These are phyloP conservation scores for Laetiporus sulphureus DNA, from an alignment of 1,284 basidiomycete genomes.

Conservation along the genomic window DNA sequence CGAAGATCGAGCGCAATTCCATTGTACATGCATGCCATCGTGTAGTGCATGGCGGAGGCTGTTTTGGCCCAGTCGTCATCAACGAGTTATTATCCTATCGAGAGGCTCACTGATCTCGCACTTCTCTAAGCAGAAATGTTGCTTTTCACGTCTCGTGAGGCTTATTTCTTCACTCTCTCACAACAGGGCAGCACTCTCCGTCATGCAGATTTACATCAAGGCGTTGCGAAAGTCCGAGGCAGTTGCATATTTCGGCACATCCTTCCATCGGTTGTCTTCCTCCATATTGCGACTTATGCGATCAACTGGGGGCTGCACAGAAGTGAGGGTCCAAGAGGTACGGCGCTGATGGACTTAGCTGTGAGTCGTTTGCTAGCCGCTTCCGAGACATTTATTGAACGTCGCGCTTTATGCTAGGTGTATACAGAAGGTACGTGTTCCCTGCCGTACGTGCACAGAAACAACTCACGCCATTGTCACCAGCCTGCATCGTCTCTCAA, in stretches of 20 bases:
- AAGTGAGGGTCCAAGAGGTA: conserved; percentile 75
- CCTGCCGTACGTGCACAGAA: too few species aligned
- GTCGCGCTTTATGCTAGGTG: too few species aligned
- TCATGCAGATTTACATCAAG: conserved; percentile 56
- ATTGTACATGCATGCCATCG: conserved; percentile 60
- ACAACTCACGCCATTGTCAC: conserved; percentile 47
- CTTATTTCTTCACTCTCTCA: conserved; percentile 38
- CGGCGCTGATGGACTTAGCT: conserved; percentile 84
- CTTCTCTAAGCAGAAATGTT: conserved; percentile 50
- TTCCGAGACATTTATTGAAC: too few species aligned
- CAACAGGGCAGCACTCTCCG: conserved; percentile 54
- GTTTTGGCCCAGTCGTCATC: conserved; percentile 63
- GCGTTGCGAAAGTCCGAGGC: conserved; percentile 59
- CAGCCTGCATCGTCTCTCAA: conserved; percentile 36
- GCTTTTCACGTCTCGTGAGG: too few species aligned
- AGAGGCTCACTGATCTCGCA: conserved; percentile 71
- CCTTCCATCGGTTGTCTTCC: too few species aligned
- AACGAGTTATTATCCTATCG: conserved; percentile 60
- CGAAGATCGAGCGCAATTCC: conserved; percentile 35
- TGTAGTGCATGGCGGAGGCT: conserved; percentile 82
- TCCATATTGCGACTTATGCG: conserved; percentile 71
- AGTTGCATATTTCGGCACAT: too few species aligned
- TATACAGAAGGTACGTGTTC: too few species aligned
- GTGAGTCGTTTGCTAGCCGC: too few species aligned
- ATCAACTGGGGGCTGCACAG: conserved; percentile 59